Base-by-base conservation (phyloP, 2,329 filamentous ascomycete species). In the Colletotrichum musicola region DNA sequence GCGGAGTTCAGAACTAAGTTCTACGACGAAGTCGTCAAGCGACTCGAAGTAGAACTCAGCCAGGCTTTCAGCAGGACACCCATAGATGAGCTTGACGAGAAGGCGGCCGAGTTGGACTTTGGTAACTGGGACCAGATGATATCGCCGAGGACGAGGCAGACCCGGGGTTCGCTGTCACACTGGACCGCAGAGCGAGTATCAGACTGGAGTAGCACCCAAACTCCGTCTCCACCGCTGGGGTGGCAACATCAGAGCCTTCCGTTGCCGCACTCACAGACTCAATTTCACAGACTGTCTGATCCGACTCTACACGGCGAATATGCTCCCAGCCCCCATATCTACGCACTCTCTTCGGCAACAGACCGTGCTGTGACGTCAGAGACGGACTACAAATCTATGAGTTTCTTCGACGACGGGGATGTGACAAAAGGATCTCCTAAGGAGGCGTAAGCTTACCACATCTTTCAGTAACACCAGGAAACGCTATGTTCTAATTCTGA, bases 51-150 rank as follows among this genome's bases (percentile, higher is more conserved):
- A 1, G 47, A 66, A 7, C 56, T 70, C 1, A 57, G 27, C 6
- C 40, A 66, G 6, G 67, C 25, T 2, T 66, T 56, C 50, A 58
- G 50, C 20, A 25, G 18, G n/a, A 70, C 61, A 13, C 16, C 47
- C 1, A 35, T 66, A 2, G 62, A 70, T 2, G 49, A 59, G 16
- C 20, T 70, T 30, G 67, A 70, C 47, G 10, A 30, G 40, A 57
- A 18, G 14, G 62, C 57, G n/a, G 35, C 47, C 10, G 56, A n/a
- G 42, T 14, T 68, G 10, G 59, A 68, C 44, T 59, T 64, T 54
- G 53, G 20, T 13, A 50, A 50, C 13, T 64, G 59, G 60, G 60
- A 50, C 22, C 65, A 59, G 46, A 38, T 14, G 10, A 49, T 64
- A 2, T 16, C 13, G 14, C 1, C 40, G 1, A 4, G 16, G 4